These are phyloP conservation scores for Globisporangium middletonii DNA, from an alignment of 352 stramenopile genomes.

Conservation along the genomic window DNA sequence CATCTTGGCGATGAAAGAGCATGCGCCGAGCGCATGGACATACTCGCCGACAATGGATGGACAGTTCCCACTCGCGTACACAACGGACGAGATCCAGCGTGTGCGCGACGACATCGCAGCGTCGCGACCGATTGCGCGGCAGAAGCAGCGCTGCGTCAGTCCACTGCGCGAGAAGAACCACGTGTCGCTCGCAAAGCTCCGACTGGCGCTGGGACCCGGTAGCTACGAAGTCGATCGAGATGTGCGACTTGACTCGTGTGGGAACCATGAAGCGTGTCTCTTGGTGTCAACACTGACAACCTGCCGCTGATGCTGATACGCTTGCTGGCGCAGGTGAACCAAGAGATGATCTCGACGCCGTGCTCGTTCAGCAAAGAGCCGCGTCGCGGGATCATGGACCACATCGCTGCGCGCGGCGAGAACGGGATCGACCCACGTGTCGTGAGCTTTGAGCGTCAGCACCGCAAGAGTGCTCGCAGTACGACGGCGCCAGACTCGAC, in stretches of 20 bases:
- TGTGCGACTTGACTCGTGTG: conserved; percentile 12
- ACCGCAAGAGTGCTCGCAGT: neutral
- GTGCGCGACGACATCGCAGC: conserved; percentile 4
- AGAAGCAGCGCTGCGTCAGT: conserved; percentile 9
- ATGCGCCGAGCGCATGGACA: conserved; percentile 19
- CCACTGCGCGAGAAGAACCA: neutral
- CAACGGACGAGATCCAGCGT: conserved; percentile 27
- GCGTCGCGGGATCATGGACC: conserved; percentile 40
- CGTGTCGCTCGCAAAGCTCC: conserved; percentile 18
- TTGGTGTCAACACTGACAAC: neutral
- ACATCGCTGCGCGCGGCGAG: conserved; percentile 14
- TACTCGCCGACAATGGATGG: conserved; percentile 36
- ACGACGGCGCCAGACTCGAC: neutral
- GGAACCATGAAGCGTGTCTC: neutral
- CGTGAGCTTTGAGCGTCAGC: neutral
- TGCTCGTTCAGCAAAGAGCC: conserved; percentile 47
- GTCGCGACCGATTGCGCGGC: neutral
- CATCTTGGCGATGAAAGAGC: conserved; percentile 3
- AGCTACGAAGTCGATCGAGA: conserved; percentile 49
- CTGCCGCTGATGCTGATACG: too few species aligned
- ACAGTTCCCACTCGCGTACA: conserved; percentile 43
- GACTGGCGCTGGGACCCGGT: conserved; percentile 38
- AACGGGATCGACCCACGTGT: conserved; percentile 17
- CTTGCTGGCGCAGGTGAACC: conserved; percentile 22
- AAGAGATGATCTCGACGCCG: conserved; percentile 30